Conservation (phyloP, 2,329 filamentous ascomycete genomes). For the Venturiaceae sp. region DNA sequence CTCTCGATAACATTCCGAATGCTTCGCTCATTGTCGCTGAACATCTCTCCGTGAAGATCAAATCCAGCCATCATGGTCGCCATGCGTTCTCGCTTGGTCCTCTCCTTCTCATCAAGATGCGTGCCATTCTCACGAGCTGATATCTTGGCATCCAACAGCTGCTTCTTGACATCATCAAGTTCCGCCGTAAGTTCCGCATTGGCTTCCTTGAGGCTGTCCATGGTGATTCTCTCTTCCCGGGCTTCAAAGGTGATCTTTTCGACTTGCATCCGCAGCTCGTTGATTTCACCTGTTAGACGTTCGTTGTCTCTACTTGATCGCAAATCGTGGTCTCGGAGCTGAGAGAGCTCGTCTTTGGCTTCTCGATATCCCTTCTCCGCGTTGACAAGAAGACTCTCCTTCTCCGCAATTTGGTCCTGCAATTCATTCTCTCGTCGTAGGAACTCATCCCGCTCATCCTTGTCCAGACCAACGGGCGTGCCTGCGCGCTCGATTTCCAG, state of each 20-base stretch:
- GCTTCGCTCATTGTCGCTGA: slow-evolving; percentile 83
- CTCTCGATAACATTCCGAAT: slow-evolving; percentile 78
- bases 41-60: slow-evolving; percentile 83
- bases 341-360: slow-evolving; percentile 74
- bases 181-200: slow-evolving; percentile 88
- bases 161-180: slow-evolving; percentile 91
- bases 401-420: slow-evolving; percentile 92
- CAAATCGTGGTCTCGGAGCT: slow-evolving; percentile 76
- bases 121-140: slow-evolving; percentile 87
- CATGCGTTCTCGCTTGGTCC: slow-evolving; percentile 98
- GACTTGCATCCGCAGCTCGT: slow-evolving; percentile 92
- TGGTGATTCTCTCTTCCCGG: slow-evolving; percentile 94
- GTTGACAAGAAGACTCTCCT: slow-evolving; percentile 69
- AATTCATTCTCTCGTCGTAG: slow-evolving; percentile 90
- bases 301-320: slow-evolving; percentile 87
- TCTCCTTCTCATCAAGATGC: slow-evolving; percentile 91
- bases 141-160: slow-evolving; percentile 93
- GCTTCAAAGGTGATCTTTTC: slow-evolving; percentile 93
- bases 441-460: slow-evolving; percentile 96
- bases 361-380: slow-evolving; percentile 74
- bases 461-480: slow-evolving; percentile 84
- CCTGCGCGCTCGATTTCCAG: slow-evolving; percentile 68
- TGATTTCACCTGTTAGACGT: slow-evolving; percentile 71
- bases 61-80: slow-evolving; percentile 99
- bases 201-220: slow-evolving; percentile 94